These are phyloP conservation scores for Cladosporium sp. DNA, from an alignment of 2,329 filamentous ascomycete species.

Conservation along the genomic window DNA sequence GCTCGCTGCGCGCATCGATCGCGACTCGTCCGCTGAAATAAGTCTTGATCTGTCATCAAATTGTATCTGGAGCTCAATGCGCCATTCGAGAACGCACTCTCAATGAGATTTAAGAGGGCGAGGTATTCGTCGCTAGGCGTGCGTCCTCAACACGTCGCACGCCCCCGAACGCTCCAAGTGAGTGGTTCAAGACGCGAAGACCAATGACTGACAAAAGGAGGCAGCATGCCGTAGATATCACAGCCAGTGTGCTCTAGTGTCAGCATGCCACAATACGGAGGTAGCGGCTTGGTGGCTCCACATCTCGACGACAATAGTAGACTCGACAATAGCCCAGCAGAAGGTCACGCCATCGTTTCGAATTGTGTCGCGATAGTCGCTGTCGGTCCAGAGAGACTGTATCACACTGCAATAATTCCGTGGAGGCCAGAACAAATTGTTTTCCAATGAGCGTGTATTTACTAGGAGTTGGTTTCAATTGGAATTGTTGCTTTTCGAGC, in stretches of 20 bases:
- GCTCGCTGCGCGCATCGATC: background rate
- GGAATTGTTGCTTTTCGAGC: background rate
- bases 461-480: too few relatives aligned
- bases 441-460: background rate
- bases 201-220: background rate
- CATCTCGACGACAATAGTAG: background rate
- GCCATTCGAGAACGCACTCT: background rate
- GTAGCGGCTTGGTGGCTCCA: background rate
- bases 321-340: background rate
- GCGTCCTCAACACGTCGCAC: too few relatives aligned
- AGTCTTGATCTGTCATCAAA: background rate
- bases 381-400: background rate
- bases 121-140: background rate
- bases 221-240: background rate
- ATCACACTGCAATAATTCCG: background rate
- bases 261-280: background rate
- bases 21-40: background rate
- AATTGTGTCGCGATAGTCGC: background rate
- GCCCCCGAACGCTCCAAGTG: background rate
- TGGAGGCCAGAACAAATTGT: background rate
- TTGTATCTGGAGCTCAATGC: background rate
- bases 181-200: background rate
- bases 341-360: background rate
- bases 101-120: background rate
- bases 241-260: background rate